Conservation (phyloP, 2,329 filamentous ascomycete species). For the Colletotrichum agaves region DNA sequence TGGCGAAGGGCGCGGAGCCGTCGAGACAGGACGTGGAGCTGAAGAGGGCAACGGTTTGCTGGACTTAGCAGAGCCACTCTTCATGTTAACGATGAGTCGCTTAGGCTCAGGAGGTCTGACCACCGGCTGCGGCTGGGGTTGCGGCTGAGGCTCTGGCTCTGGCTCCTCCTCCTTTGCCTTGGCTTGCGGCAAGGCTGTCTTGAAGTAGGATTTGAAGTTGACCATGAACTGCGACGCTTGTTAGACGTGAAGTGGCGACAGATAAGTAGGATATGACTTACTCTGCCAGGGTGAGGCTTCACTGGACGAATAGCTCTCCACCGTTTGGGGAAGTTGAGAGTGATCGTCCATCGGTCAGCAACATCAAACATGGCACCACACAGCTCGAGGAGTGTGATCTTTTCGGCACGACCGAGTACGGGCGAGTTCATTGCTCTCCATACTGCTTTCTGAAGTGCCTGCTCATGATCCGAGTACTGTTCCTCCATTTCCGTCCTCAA, state of each 20-base stretch:
- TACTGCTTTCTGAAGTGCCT: constrained; percentile 54
- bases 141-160: constrained; percentile 27
- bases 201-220: constrained; percentile 52
- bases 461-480: constrained; percentile 51
- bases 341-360: constrained; percentile 54
- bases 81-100: constrained; percentile 42
- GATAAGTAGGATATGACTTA: constrained; percentile 40
- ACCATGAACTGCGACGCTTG: constrained; percentile 46
- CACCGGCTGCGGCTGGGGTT: constrained; percentile 35
- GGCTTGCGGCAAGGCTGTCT: constrained; percentile 39
- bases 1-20: constrained; percentile 20
- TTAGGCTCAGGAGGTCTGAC: constrained; percentile 42
- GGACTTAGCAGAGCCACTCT: constrained; percentile 53
- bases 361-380: constrained; percentile 60
- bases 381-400: constrained; percentile 55
- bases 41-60: constrained; percentile 40
- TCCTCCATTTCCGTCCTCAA: constrained; percentile 57
- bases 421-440: constrained; percentile 55
- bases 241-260: constrained; percentile 30
- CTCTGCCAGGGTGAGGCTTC: constrained; percentile 50
- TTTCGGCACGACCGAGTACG: constrained; percentile 52
- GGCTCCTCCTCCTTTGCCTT: constrained; percentile 7
- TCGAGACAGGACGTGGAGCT: constrained; percentile 21
- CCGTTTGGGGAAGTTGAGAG: constrained; percentile 53
- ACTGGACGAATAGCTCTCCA: constrained; percentile 53